These are phyloP conservation scores for Pleurotus djamor DNA, from an alignment of 768 basidiomycete genomes.

Conservation along the genomic window DNA sequence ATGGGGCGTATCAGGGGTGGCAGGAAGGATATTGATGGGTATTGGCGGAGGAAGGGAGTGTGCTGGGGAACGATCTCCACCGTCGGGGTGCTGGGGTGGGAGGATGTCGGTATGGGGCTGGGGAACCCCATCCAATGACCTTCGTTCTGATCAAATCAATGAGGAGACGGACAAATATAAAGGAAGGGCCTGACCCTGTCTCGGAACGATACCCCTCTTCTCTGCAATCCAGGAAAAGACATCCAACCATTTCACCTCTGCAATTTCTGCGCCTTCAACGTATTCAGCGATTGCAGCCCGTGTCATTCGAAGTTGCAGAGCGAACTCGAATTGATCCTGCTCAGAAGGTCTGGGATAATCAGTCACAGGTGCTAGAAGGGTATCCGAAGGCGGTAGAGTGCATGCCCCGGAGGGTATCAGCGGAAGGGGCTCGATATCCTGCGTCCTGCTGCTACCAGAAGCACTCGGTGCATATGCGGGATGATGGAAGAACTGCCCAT, in stretches of 20 bases:
- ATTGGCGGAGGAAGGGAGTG: constrained; percentile 22
- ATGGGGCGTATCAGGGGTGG: constrained; percentile 44
- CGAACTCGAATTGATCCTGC: constrained; percentile 69
- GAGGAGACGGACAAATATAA: constrained; percentile 13
- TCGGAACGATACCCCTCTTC: constrained; percentile 27
- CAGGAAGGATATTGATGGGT: constrained; percentile 63
- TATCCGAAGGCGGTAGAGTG: constrained; percentile 34
- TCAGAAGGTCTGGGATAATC: constrained; percentile 50
- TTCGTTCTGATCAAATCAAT: background rate
- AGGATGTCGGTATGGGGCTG: background rate
- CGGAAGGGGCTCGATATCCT: constrained; percentile 2
- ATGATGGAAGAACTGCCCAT: constrained; percentile 3
- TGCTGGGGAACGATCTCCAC: constrained; percentile 9
- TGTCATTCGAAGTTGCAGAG: constrained; percentile 85
- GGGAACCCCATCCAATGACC: background rate
- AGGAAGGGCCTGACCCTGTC: constrained; percentile 19
- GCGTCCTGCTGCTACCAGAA: background rate
- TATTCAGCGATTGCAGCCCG: constrained; percentile 80
- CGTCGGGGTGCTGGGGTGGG: background rate
- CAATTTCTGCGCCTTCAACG: constrained; percentile 82
- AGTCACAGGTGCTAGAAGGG: constrained; percentile 41
- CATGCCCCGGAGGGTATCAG: constrained; percentile 18
- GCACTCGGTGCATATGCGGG: background rate
- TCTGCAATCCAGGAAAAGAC: constrained; percentile 86
- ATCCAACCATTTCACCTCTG: constrained; percentile 78